phyloP scores from a whole-genome alignment of 2,329 filamentous ascomycete species.

The Penicillium expansum region DNA sequence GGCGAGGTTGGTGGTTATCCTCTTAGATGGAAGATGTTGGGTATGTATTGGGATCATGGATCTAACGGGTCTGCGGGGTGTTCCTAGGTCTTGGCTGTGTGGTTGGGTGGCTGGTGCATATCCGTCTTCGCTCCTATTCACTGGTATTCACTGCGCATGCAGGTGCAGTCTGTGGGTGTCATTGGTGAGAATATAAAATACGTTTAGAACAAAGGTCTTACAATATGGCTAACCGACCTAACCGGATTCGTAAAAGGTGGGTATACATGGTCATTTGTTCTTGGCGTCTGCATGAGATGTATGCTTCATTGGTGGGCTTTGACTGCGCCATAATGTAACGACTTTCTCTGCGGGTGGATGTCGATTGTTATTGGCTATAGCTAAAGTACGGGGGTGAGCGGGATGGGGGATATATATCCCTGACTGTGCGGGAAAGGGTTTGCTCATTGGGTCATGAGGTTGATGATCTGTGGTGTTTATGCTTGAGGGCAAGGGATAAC shows the following conservation, averaged over 20 bases:
- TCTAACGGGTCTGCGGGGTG: not conserved
- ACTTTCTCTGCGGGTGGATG: not conserved
- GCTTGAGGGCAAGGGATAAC: not conserved
- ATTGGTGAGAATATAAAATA: no score
- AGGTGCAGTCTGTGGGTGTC: not conserved
- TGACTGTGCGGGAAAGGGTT: not conserved
- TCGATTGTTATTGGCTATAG: not conserved
- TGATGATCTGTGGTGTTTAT: not conserved
- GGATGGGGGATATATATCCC: not conserved
- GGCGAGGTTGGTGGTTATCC: not conserved
- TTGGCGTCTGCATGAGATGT: no score
- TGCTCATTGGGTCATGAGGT: not conserved
- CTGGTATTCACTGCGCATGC: not conserved
- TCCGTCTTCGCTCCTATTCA: not conserved
- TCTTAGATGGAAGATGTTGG: not conserved
- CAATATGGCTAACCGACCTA: no score
- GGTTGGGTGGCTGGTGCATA: not conserved
- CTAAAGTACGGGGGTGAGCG: not conserved
- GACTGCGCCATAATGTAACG: not conserved
- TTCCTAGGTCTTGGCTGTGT: not conserved
- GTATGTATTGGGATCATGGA: not conserved
- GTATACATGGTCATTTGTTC: no score
- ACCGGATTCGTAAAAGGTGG: no score
- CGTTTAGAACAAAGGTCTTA: no score
- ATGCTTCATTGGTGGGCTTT: not conserved